Evolutionary conservation across 2,329 filamentous ascomycete species (phyloP).

Genomic region (Cryphonectria carpinicola): DNA sequence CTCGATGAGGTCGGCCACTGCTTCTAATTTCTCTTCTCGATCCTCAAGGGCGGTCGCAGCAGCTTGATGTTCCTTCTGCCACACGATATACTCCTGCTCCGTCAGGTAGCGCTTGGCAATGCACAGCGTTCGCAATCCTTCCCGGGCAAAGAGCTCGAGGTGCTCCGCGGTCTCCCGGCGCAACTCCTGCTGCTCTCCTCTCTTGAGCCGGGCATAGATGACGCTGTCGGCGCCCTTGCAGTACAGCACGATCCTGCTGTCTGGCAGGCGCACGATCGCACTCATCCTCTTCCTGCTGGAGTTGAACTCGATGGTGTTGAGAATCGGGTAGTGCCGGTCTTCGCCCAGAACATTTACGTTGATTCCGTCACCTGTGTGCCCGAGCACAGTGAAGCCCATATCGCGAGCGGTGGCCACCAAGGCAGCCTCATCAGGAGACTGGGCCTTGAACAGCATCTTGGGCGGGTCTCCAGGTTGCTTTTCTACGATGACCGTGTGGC

Average conservation of each 20-base stretch:
- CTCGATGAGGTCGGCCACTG: slow-evolving; percentile 87
- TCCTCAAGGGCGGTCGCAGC: slow-evolving; percentile 83
- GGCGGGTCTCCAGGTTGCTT: slow-evolving; percentile 87
- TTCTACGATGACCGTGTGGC: slow-evolving; percentile 94
- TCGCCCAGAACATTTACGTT: slow-evolving; percentile 85
- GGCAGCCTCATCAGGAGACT: slow-evolving; percentile 95
- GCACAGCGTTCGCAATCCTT: slow-evolving; percentile 92
- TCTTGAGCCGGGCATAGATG: slow-evolving; percentile 88
- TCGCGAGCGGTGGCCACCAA: slow-evolving; percentile 93
- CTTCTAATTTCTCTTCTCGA: slow-evolving; percentile 91
- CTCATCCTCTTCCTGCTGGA: slow-evolving; percentile 97
- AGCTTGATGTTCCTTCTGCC: slow-evolving; percentile 85
- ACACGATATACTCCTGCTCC: slow-evolving; percentile 81
- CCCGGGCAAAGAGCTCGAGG: slow-evolving; percentile 93
- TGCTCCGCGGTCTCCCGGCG: slow-evolving; percentile 86
- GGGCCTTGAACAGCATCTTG: slow-evolving; percentile 92
- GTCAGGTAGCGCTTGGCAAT: slow-evolving; percentile 81
- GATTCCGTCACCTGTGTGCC: slow-evolving; percentile 77
- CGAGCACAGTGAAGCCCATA: slow-evolving; percentile 91
- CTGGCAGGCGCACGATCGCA: slow-evolving; percentile 92
- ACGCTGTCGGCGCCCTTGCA: slow-evolving; percentile 98
- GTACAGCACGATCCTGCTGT: slow-evolving; percentile 85
- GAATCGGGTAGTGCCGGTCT: slow-evolving; percentile 81
- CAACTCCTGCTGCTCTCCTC: slow-evolving; percentile 83
- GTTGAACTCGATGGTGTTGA: slow-evolving; percentile 98